Evolutionary conservation across 2,329 filamentous ascomycete species (phyloP), one percentile per base, ranked within the genome.

Genomic region (Cercospora citrullina): DNA sequence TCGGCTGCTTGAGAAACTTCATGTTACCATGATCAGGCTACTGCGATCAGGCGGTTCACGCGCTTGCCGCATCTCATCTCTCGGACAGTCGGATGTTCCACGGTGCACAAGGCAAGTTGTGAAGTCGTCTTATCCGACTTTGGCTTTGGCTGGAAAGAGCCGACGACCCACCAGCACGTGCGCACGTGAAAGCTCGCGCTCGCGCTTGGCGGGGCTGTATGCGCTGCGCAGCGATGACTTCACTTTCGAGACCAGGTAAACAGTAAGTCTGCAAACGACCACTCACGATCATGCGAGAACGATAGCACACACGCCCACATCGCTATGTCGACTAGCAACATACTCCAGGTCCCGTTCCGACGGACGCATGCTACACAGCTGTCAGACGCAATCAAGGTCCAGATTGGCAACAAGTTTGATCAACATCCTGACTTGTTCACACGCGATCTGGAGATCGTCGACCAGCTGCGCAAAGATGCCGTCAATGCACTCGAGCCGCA

Each of bases 351-450:
- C 70, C 94, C 94, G 8, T 98, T 98, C 81, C 92, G 94, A 75
- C 91, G 90, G 77, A 94, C 93, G 62, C 89, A 91, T 71, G 86
- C 90, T 66, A 85, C 97, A 48, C 91, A 90, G 68, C 86, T 98
- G 69, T 91, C 92, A 65, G 85, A 88, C 69, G 91, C 93, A 60
- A 93, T 99, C 78, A 93, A 92, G 72, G 90, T 95, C 78, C 98
- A 99, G 83, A 98, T 99, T 77, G 96, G 93, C 69, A 90, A 89
- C 80, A 97, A 98, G 85, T 98, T 98, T 90, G 94, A 98, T 80
- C 95, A 99, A 79, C 94, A 97, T 78, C 94, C 95, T 36, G 93
- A 97, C 80, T 96, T 97, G 90, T 99, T 99, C 81, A 88, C 89
- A 71, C 87, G 92, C 71, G 95, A 99, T 82, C 88, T 97, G 67